Evolutionary conservation across 306 rosid genomes (phyloP), one percentile per base, ranked within the genome.

Genomic region (Luffa acutangula): DNA sequence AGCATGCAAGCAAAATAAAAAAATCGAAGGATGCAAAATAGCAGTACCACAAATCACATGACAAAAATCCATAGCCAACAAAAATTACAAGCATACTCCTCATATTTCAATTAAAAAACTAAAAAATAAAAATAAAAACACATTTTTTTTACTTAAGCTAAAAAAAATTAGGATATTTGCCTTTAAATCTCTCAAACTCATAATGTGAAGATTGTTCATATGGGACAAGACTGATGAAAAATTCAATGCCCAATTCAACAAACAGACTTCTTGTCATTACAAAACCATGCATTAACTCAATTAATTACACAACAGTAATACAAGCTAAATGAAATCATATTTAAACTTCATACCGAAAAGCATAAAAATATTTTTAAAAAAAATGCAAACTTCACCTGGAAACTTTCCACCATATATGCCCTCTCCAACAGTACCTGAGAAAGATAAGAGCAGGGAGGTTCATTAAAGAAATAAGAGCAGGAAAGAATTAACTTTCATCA

Each of bases 341-440:
- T 76, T 37, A 76, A 56, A 45, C 41, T 76, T 76, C 37, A n/a
- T 54, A 13, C 53, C 11, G 52, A 11, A 37, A 41, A 33, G 9
- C 21, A 76, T 33, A 39, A 52, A 75, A 15, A 12, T 14, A 75
- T 4, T 36, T 33, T 18, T 77, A 9, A 20, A 60, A 56, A 43
- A 43, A 42, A 17, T 25, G 41, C 5, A 63, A 46, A 14, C 17
- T 85, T 88, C 75, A 95, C 99, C 99, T 83, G 97, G 99, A 82
- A 95, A 93, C 80, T 90, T 85, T 1, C 78, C 87, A 13, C 94
- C 97, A 33, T 95, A 95, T 80, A 95, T 93, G 88, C 99, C 93
- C 87, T 95, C 99, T 75, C 99, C 99, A 80, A 89, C 90, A 63
- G 97, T 89, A 77, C 99, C 98, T 95, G 88, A 39, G 67, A 10